Evolutionary conservation across 2,329 filamentous ascomycete genomes (phyloP), one percentile per base, ranked within the genome.

Genomic region (Zasmidium citrigriseum): DNA sequence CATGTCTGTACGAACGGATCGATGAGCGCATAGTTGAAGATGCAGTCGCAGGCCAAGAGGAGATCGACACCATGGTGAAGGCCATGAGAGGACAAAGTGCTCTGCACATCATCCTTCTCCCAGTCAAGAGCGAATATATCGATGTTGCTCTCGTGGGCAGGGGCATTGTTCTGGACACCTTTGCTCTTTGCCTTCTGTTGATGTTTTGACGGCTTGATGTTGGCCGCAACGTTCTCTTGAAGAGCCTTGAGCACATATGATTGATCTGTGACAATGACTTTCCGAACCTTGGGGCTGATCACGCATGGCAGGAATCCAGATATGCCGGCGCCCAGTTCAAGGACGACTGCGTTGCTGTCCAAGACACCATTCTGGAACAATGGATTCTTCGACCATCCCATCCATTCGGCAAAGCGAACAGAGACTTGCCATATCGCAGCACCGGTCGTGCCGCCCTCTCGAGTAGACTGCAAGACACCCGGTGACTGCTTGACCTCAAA

Each of bases 381-480:
- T 0, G 85, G 73, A 72, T 91, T 92, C 25, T 74, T 70, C 1
- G 82, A 74, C 2, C 82, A 81, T 29, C 86, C 80, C 47, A 98
- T 82, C 91, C 91, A 98, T 64, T 85, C 79, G 21, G 93, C 90
- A 70, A 98, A 87, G 46, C 86, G 79, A 9, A 93, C 91, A 0
- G 91, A 93, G 65, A 96, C 89, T 74, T 90, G 92, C 95, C 95
- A 99, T 9, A 98, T 80, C 18, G 96, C 85, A 70, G 89, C 89
- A 47, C 89, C 88, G 1, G 89, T 92, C 1, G 89, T 92, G 1
- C 89, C 89, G 12, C 83, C 87, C 24, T 85, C 82, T 27, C 92
- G 85, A 62, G 86, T 84, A 1, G 92, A 96, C 1, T 86, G 87
- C 38, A 99, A 82, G 10, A 98, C 81, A 10, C 86, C 85, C 0